Conservation (phyloP, 768 basidiomycete genomes). For the Phanerochaete carnosa region DNA sequence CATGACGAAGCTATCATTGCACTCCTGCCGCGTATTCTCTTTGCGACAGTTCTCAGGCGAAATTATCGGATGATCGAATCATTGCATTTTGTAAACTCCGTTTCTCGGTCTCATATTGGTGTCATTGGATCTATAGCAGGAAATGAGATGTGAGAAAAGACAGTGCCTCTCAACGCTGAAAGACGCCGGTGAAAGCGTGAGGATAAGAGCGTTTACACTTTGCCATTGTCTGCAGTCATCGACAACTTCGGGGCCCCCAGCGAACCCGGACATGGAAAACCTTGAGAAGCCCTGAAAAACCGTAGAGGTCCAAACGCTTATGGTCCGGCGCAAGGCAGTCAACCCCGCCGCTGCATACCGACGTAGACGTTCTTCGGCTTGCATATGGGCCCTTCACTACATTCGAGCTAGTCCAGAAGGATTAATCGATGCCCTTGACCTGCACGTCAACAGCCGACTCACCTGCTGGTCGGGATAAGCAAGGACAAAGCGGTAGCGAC, state of each 20-base stretch:
- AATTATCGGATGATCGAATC: too few relatives aligned
- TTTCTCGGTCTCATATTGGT: too few relatives aligned
- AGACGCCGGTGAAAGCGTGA: background rate
- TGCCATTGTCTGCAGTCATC: background rate
- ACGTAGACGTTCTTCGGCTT: background rate
- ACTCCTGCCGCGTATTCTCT: too few relatives aligned
- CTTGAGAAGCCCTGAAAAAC: too few relatives aligned
- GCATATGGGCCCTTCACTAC: constrained; percentile 1
- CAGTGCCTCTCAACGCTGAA: background rate
- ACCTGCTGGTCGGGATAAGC: background rate
- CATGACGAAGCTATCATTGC: too few relatives aligned
- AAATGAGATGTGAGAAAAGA: too few relatives aligned
- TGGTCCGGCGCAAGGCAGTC: background rate
- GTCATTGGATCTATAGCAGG: too few relatives aligned
- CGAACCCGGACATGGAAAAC: too few relatives aligned
- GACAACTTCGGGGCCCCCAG: background rate
- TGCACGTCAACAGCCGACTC: background rate
- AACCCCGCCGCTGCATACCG: background rate
- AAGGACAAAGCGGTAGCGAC: constrained; percentile 5
- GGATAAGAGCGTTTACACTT: background rate
- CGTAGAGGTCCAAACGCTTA: background rate
- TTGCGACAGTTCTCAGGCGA: too few relatives aligned
- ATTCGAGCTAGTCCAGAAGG: background rate
- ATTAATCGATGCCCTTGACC: background rate
- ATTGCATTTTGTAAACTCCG: too few relatives aligned